phyloP scores from a whole-genome alignment of 345 rosid genomes.

The Lepidium africanum region DNA sequence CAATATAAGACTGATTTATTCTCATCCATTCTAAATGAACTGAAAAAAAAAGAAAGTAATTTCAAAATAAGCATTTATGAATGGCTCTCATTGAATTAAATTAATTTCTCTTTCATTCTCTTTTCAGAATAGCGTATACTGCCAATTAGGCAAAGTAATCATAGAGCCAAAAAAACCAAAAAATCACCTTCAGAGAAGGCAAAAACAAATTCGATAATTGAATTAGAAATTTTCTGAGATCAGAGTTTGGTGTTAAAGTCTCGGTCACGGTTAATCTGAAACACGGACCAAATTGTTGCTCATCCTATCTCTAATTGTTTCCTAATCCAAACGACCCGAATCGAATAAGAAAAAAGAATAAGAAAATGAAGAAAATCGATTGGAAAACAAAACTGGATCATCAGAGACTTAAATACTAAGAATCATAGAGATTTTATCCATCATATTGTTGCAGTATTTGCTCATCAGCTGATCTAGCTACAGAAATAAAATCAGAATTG shows the following conservation, averaged over 20 bases:
- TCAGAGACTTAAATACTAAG: slow-evolving; percentile 36
- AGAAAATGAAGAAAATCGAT: background rate
- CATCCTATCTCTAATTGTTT: slow-evolving; percentile 15
- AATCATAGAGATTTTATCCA: slow-evolving; percentile 24
- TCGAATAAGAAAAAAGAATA: too few relatives aligned
- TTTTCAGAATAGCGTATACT: slow-evolving; percentile 28
- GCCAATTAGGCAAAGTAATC: slow-evolving; percentile 19
- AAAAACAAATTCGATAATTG: too few relatives aligned
- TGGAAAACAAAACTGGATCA: background rate
- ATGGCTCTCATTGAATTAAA: slow-evolving; percentile 8
- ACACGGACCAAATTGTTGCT: slow-evolving; percentile 35
- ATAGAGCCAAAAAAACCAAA: slow-evolving; percentile 17
- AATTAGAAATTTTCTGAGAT: too few relatives aligned
- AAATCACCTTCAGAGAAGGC: too few relatives aligned
- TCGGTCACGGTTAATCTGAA: slow-evolving; percentile 32
- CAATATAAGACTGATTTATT: too few relatives aligned
- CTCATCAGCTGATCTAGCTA: slow-evolving; percentile 24
- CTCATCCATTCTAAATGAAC: too few relatives aligned
- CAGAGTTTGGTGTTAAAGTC: too few relatives aligned
- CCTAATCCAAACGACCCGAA: background rate
- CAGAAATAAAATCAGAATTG: background rate
- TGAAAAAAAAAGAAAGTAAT: too few relatives aligned
- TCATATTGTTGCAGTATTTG: slow-evolving; percentile 44
- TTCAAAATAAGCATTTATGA: background rate
- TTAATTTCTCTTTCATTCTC: background rate